Conservation (phyloP, 352 stramenopile species). For the Phytophthora nicotianae region DNA sequence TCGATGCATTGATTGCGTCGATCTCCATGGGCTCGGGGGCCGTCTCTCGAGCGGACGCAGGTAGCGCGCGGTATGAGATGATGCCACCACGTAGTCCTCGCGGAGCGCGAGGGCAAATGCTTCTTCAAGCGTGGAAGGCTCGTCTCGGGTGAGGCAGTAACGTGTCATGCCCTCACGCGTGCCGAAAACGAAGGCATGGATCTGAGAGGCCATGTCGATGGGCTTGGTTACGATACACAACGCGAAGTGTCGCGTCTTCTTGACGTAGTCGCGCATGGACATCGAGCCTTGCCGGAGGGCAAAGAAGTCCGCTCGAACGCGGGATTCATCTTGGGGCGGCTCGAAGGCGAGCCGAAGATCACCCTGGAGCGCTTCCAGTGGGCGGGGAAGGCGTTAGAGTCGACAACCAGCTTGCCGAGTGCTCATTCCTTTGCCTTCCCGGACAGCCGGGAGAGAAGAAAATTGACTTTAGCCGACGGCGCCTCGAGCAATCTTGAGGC, state of each 20-base stretch:
- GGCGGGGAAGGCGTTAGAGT: background rate
- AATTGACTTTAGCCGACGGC: background rate
- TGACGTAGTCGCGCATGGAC: background rate
- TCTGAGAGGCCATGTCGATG: conserved; percentile 12
- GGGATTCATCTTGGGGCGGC: background rate
- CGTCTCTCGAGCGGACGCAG: background rate
- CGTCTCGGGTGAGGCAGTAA: conserved; percentile 1
- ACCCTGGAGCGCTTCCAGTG: background rate
- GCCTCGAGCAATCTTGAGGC: background rate
- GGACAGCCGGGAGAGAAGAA: background rate
- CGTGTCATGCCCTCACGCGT: conserved; percentile 17
- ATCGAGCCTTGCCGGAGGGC: background rate
- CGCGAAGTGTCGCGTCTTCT: background rate
- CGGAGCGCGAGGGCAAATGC: conserved; percentile 14
- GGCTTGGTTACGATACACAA: background rate
- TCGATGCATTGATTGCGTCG: background rate
- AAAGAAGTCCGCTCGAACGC: background rate
- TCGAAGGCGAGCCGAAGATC: background rate
- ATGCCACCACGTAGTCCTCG: conserved; percentile 18
- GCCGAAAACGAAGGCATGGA: conserved; percentile 23
- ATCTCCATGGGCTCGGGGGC: background rate
- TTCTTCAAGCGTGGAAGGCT: conserved; percentile 13
- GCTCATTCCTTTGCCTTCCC: background rate
- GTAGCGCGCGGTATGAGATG: background rate
- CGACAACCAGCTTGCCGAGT: background rate